Base-by-base conservation (phyloP, 1,284 basidiomycete species). In the Butyriboletus regius region DNA sequence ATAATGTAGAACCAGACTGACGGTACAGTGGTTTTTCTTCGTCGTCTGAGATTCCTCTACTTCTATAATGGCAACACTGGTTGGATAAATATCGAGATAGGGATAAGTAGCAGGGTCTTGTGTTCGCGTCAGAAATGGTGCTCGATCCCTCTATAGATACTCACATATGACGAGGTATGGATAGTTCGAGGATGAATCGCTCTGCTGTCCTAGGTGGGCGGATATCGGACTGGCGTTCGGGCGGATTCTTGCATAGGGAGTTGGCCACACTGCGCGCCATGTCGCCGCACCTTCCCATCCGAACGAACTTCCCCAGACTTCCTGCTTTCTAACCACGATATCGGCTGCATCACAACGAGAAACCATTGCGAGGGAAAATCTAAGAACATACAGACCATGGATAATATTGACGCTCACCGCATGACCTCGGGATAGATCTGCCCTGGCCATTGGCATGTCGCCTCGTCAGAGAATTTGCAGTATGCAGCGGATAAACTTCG, bases 31-130 rank as follows among this genome's bases (percentile, higher is more conserved):
- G 32, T 26, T 32, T 15, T 43, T 14, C 31, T 42, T 20, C n/a
- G 20, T 35, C 22, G 12, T 14, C 39, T 36, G 46, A 15, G n/a
- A 31, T 17, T 39, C 48, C 14, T 41, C 38, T 13, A 4, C 10
- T 24, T 42, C 31, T n/a, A 38, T 20, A 13, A 26, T 20, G 36
- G 35, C 33, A 43, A 28, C 41, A 18, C 18, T 12, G 41, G 51
- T 40, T 15, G 75, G 73, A 52, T 77, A 77, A n/a, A 78, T 57
- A 42, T 75, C 67, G 33, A 79, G 67, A 56, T 68, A 54, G 34
- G 77, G 77, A 57, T 79, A 78, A 0, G 66, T 63, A n/a, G 68
- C 50, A 15, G 65, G 63, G 60, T 75, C 76, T 75, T 39, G 18
- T 28, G 17, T 42, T 38, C n/a, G 12, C 17, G 31, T 60, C 29